phyloP scores from a whole-genome alignment of 768 basidiomycete species.

The Phanerochaete sordida region DNA sequence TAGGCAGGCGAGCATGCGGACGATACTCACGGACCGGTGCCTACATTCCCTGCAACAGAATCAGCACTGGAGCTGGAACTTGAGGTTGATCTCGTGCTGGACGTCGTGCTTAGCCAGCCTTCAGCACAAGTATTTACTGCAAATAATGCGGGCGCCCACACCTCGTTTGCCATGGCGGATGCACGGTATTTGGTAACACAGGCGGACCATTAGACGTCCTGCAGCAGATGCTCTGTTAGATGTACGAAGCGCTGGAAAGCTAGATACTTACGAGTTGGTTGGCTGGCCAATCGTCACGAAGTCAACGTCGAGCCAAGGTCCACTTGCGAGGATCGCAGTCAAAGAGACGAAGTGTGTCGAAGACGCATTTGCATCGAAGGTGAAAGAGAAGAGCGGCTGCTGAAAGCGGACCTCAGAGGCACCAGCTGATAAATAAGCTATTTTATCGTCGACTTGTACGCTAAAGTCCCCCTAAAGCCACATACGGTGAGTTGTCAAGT shows the following conservation, averaged over 20 bases:
- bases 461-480: slow-evolving; percentile 16
- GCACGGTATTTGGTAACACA: not conserved
- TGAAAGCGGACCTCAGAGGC: slow-evolving; percentile 17
- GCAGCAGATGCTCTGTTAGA: not conserved
- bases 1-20: not conserved
- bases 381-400: slow-evolving; percentile 21
- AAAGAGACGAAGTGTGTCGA: slow-evolving; percentile 19
- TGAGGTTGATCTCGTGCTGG: not conserved
- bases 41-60: not conserved
- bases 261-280: not conserved
- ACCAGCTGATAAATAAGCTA: slow-evolving; percentile 18
- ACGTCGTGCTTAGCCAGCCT: not conserved
- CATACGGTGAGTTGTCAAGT: not conserved
- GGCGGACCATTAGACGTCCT: too few relatives aligned
- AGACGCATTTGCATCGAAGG: slow-evolving; percentile 5
- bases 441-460: slow-evolving; percentile 23
- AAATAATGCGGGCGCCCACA: not conserved
- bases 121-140: not conserved
- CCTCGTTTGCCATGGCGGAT: not conserved
- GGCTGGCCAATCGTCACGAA: slow-evolving; percentile 23
- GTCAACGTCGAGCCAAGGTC: slow-evolving; percentile 27
- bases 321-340: slow-evolving; percentile 13
- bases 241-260: not conserved
- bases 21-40: not conserved
- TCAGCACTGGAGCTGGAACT: not conserved